Conservation (phyloP, 371 early-diverging fungal genomes). For the Smittium mucronatum region DNA sequence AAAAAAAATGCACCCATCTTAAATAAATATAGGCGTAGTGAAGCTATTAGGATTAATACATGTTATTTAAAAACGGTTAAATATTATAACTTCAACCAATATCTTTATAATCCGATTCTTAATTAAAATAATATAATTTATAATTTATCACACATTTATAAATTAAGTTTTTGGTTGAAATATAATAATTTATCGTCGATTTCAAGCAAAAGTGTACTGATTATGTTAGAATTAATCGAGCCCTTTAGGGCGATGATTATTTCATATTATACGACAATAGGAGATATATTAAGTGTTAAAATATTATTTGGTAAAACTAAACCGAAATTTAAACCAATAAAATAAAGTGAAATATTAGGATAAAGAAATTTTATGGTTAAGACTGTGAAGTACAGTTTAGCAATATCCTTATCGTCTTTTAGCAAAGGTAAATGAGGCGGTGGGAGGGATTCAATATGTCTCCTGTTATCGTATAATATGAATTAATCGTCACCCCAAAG, state of each 20-base stretch:
- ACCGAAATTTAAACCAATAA: neutral
- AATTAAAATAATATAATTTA: too few relatives aligned
- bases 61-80: too few relatives aligned
- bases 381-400: neutral
- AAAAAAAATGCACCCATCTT: too few relatives aligned
- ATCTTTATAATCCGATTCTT: too few relatives aligned
- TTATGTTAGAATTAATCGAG: neutral
- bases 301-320: neutral
- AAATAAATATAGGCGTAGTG: too few relatives aligned
- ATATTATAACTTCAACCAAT: too few relatives aligned
- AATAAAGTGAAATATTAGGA: neutral
- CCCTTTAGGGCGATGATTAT: neutral
- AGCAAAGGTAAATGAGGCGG: neutral
- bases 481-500: neutral
- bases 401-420: neutral
- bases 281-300: neutral
- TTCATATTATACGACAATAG: neutral
- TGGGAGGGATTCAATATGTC: neutral
- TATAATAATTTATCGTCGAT: too few relatives aligned
- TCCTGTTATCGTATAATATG: neutral
- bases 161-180: too few relatives aligned
- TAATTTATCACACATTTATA: too few relatives aligned
- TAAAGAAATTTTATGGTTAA: neutral
- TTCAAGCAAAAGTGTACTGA: too few relatives aligned
- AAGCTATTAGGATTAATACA: too few relatives aligned